Percentiles rank a stretch among this genome's conserved stretches.
Conservation (phyloP, 257 asterid species). For the Mentha longifolia region DNA sequence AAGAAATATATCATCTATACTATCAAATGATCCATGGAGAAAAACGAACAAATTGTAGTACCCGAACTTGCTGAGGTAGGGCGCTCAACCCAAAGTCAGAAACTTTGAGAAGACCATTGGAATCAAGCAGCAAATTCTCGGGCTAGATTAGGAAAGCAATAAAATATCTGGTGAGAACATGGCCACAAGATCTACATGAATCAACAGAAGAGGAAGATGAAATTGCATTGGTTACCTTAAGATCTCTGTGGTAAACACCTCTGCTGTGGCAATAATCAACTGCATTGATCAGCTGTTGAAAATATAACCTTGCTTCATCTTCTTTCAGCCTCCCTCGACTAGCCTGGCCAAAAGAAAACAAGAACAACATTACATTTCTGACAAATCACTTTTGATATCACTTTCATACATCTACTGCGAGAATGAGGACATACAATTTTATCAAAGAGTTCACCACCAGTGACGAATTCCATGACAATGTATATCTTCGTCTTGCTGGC, state of each 20-base stretch:
- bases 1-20: background rate
- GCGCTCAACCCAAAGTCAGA: constrained; percentile 98
- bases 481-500: constrained; percentile 97
- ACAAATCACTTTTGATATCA: constrained; percentile 9
- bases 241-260: constrained; percentile 94
- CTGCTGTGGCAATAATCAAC: constrained; percentile 97
- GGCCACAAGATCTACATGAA: background rate
- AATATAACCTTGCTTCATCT: constrained; percentile 91
- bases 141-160: constrained; percentile 55
- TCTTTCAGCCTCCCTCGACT: constrained; percentile 88
- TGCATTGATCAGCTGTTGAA: constrained; percentile 94
- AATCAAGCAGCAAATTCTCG: constrained; percentile 85
- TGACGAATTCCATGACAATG: constrained; percentile 88
- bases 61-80: constrained; percentile 95
- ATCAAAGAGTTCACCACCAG: constrained; percentile 97
- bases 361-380: constrained; percentile 5
- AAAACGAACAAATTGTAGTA: constrained; percentile 27
- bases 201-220: background rate
- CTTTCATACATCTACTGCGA: constrained; percentile 12
- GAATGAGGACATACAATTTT: constrained; percentile 65
- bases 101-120: constrained; percentile 79
- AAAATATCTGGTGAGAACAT: background rate
- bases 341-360: constrained; percentile 56
- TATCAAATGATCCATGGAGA: background rate
- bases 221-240: constrained; percentile 54